Evolutionary conservation across 345 rosid genomes (phyloP).

Genomic region (Excoecaria agallocha): DNA sequence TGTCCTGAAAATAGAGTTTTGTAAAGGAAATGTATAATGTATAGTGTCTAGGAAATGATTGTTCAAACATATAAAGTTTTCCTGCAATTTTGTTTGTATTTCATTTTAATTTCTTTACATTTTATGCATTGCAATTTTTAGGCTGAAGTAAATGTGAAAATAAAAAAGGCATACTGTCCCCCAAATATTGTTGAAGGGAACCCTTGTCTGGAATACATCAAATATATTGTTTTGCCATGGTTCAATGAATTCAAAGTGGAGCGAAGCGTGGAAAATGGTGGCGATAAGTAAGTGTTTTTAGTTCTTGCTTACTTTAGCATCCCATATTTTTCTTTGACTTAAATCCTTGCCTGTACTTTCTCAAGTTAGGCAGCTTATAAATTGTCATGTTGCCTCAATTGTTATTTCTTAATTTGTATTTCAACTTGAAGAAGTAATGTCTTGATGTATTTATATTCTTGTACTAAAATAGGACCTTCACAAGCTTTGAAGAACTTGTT

Average conservation of each 20-base stretch:
- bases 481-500: conserved; percentile 62
- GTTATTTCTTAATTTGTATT: neutral
- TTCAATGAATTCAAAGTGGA: conserved; percentile 75
- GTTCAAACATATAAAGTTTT: neutral
- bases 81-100: neutral
- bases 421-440: neutral
- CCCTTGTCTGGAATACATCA: conserved; percentile 81
- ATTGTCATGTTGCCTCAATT: neutral
- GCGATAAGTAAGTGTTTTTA: conserved; percentile 63
- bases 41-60: neutral
- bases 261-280: conserved; percentile 53
- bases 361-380: neutral
- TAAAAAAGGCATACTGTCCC: conserved; percentile 86
- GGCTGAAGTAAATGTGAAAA: conserved; percentile 84
- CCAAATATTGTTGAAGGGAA: conserved; percentile 63
- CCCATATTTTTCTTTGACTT: neutral
- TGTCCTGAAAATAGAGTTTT: too few species aligned
- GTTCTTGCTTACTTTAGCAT: neutral
- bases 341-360: neutral
- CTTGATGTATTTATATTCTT: conserved; percentile 7
- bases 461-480: conserved; percentile 42
- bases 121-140: conserved; percentile 18
- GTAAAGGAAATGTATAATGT: neutral
- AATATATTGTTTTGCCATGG: conserved; percentile 68
- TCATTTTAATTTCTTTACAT: neutral